Evolutionary conservation across 768 basidiomycete species (phyloP).

Genomic region (Suillus alpinus): DNA sequence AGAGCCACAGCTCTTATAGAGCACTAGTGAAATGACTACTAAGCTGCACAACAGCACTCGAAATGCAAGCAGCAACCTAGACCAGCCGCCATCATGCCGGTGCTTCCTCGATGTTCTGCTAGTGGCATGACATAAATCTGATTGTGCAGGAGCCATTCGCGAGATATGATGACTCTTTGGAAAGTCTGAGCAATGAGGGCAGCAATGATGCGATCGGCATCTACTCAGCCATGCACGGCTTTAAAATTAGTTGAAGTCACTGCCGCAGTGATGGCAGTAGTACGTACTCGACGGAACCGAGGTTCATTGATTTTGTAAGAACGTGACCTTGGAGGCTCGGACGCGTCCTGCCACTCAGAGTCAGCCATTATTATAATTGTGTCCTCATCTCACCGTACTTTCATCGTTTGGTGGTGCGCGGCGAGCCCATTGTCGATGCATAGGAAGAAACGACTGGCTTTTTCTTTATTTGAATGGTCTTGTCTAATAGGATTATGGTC

Average conservation of each 20-base stretch:
- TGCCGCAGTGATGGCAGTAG: too few species aligned
- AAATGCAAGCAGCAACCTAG: neutral
- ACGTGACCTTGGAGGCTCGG: neutral
- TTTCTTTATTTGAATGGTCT: too few species aligned
- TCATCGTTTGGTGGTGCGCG: too few species aligned
- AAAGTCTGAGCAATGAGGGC: too few species aligned
- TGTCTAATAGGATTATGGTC: too few species aligned
- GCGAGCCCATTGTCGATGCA: too few species aligned
- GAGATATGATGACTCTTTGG: neutral
- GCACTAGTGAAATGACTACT: neutral
- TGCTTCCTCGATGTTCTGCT: neutral
- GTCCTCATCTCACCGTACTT: too few species aligned
- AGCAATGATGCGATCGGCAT: too few species aligned
- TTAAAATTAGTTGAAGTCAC: too few species aligned
- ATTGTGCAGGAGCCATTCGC: neutral
- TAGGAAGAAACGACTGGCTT: too few species aligned
- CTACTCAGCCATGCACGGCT: too few species aligned
- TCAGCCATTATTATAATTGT: neutral
- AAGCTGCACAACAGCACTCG: neutral
- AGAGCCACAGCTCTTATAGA: neutral
- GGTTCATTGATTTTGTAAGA: neutral
- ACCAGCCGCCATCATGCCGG: neutral
- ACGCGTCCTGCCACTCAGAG: neutral
- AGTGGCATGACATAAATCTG: neutral
- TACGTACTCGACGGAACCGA: neutral